A percentile compares a stretch with the other conserved stretches of the same genome.
Conservation (phyloP, 208 protist genomes). For the Entamoeba histolytica region DNA sequence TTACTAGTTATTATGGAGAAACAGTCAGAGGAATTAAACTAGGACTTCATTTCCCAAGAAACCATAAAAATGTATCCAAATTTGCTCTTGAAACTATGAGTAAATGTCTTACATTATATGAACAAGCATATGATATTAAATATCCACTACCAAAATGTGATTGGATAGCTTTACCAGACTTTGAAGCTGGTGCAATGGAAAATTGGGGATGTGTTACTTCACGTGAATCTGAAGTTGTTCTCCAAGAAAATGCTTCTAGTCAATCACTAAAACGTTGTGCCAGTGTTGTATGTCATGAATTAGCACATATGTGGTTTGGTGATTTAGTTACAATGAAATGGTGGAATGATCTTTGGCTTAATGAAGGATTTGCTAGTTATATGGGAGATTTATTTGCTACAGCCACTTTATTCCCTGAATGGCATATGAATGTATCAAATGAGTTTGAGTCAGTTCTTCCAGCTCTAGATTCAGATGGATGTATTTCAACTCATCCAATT, state of each 20-base stretch:
- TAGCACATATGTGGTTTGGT: constrained; percentile 52
- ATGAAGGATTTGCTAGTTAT: constrained; percentile 90
- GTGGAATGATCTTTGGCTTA: constrained; percentile 88
- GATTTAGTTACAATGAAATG: constrained; percentile 85
- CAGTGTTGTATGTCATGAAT: constrained; percentile 66
- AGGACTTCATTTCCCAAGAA: constrained; percentile 33
- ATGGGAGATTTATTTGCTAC: constrained; percentile 47
- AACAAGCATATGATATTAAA: constrained; percentile 52
- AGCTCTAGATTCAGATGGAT: constrained; percentile 58
- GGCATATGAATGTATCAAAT: constrained; percentile 28
- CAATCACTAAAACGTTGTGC: constrained; percentile 43
- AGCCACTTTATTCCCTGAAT: constrained; percentile 23
- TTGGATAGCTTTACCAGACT: constrained; percentile 69
- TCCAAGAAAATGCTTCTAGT: constrained; percentile 30
- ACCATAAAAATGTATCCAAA: constrained; percentile 37
- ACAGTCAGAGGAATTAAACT: neutral
- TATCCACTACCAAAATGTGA: constrained; percentile 75
- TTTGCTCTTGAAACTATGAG: constrained; percentile 53
- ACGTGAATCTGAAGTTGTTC: constrained; percentile 57
- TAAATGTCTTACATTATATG: constrained; percentile 33
- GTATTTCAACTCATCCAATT: constrained; percentile 62
- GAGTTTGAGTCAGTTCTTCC: constrained; percentile 39
- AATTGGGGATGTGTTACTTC: constrained; percentile 75
- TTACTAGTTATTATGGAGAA: constrained; percentile 49
- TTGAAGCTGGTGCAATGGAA: constrained; percentile 56